A percentile compares a stretch with the other conserved stretches of the same genome.
These are phyloP conservation scores for Telopea speciosissima DNA, from an alignment of 177 flowering plant species.

Conservation along the genomic window DNA sequence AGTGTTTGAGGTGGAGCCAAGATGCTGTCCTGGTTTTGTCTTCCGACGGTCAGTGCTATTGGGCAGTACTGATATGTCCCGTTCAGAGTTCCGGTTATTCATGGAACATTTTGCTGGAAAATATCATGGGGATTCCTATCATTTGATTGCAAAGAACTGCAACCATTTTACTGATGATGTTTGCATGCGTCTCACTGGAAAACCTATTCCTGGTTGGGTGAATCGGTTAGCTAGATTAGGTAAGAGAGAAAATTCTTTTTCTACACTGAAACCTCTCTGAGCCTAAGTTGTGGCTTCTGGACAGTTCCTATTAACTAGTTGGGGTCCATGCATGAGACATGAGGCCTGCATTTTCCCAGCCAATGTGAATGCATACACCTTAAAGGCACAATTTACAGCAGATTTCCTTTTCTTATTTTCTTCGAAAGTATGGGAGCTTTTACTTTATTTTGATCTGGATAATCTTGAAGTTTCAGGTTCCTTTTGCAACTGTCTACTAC, in stretches of 20 bases:
- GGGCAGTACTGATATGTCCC: constrained; percentile 55
- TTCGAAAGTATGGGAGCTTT: too few species aligned
- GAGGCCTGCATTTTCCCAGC: neutral
- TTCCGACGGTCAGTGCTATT: constrained; percentile 55
- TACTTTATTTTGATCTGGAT: neutral
- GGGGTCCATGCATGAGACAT: neutral
- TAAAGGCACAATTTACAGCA: neutral
- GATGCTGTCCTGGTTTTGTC: constrained; percentile 72
- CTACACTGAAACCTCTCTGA: neutral
- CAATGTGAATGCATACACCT: neutral
- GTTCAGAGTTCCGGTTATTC: constrained; percentile 48
- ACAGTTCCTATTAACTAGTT: constrained; percentile 1
- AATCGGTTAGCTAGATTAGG: constrained; percentile 78
- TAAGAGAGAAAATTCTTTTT: constrained; percentile 16
- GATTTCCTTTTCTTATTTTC: neutral
- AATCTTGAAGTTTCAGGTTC: constrained; percentile 70
- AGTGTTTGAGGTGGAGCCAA: constrained; percentile 84
- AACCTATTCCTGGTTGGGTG: constrained; percentile 78
- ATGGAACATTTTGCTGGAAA: constrained; percentile 54
- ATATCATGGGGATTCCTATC: constrained; percentile 76
- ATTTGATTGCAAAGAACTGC: constrained; percentile 81
- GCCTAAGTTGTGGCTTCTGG: neutral
- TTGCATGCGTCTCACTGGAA: constrained; percentile 50
- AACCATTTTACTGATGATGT: constrained; percentile 86
- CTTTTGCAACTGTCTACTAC: constrained; percentile 81